Evolutionary conservation across 1,284 basidiomycete species (phyloP).

Genomic region (Athelia sp.): DNA sequence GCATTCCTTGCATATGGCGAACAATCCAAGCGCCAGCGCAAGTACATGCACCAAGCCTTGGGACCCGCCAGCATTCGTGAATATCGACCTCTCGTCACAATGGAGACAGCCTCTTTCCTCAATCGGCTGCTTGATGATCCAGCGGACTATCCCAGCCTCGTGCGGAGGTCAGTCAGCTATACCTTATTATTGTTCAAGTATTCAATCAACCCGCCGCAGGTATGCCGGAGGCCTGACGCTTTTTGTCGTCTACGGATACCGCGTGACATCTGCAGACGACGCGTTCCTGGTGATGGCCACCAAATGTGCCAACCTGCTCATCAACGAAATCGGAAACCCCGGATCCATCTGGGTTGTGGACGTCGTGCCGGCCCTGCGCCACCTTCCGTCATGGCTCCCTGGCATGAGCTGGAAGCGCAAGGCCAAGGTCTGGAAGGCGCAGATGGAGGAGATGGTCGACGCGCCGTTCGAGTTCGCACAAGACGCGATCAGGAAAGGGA

Average conservation of each 20-base stretch:
- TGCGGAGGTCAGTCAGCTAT: constrained; percentile 29
- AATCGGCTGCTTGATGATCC: constrained; percentile 39
- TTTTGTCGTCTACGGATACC: constrained; percentile 61
- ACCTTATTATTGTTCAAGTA: too few species aligned
- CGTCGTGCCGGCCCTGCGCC: constrained; percentile 43
- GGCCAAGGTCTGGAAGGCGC: constrained; percentile 57
- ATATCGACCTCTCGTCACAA: constrained; percentile 55
- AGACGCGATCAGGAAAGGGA: constrained; percentile 41
- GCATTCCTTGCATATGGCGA: constrained; percentile 67
- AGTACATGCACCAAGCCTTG: constrained; percentile 59
- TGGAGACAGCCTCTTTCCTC: constrained; percentile 47
- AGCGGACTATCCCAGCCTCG: constrained; percentile 33
- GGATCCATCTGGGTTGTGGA: constrained; percentile 70
- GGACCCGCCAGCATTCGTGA: constrained; percentile 42
- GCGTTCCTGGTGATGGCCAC: constrained; percentile 53
- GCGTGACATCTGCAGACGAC: constrained; percentile 47
- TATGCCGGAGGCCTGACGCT: constrained; percentile 62
- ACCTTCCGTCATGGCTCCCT: constrained; percentile 41
- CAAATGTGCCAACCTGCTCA: constrained; percentile 53
- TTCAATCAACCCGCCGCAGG: too few species aligned
- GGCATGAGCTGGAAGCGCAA: constrained; percentile 46
- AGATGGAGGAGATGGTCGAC: constrained; percentile 64
- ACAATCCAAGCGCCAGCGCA: constrained; percentile 57
- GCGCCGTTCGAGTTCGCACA: constrained; percentile 57
- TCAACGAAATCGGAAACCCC: constrained; percentile 57